Conservation (phyloP, 1,284 basidiomycete genomes). For the Austroboletus niveus region DNA sequence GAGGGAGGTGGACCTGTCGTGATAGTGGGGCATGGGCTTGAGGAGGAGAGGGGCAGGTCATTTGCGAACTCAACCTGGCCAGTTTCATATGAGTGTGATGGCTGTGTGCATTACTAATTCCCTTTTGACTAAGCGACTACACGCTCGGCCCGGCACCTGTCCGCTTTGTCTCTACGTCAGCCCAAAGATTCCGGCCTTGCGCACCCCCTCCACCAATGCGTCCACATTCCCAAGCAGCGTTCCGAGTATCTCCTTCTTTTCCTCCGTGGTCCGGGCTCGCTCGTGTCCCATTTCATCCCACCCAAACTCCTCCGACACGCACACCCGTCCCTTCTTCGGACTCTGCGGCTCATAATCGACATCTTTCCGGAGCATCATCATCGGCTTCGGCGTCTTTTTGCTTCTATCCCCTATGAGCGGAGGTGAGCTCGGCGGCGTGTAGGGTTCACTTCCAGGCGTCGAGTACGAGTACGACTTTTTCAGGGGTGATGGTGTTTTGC, state of each 20-base stretch:
- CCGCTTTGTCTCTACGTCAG: constrained; percentile 24
- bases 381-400: constrained; percentile 31
- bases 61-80: background rate
- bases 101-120: background rate
- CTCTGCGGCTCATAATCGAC: constrained; percentile 68
- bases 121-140: constrained; percentile 16
- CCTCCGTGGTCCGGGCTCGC: constrained; percentile 62
- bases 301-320: constrained; percentile 25
- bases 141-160: background rate
- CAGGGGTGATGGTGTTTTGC: constrained; percentile 28
- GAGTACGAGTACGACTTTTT: constrained; percentile 36
- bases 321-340: constrained; percentile 51
- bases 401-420: constrained; percentile 17
- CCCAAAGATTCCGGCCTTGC: constrained; percentile 83
- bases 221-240: constrained; percentile 87
- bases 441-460: constrained; percentile 14
- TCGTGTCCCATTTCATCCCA: constrained; percentile 8
- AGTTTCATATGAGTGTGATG: constrained; percentile 7
- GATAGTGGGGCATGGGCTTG: constrained; percentile 15
- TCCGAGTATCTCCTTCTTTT: constrained; percentile 81
- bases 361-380: constrained; percentile 66
- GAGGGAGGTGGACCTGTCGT: constrained; percentile 52
- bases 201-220: constrained; percentile 79
- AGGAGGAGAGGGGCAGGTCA: background rate
- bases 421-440: constrained; percentile 37